These are phyloP conservation scores for Geosmithia flava DNA, from an alignment of 2,329 filamentous ascomycete genomes.

Conservation along the genomic window DNA sequence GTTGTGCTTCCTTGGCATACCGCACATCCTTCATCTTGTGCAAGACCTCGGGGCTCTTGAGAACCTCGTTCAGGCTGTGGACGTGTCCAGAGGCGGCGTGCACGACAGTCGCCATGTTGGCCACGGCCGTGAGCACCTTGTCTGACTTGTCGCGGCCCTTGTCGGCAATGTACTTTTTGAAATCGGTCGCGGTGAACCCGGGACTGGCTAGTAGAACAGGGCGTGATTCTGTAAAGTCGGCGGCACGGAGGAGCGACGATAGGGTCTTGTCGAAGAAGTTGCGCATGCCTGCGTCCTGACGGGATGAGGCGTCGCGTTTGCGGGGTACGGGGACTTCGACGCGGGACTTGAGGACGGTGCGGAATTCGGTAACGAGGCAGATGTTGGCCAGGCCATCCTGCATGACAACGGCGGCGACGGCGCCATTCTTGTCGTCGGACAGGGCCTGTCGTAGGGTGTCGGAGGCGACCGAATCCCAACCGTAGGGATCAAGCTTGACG, in stretches of 20 bases:
- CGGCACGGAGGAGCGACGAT: conserved; percentile 60
- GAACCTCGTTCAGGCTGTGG: conserved; percentile 76
- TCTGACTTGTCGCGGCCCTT: conserved; percentile 47
- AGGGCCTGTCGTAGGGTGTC: conserved; percentile 69
- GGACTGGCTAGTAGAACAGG: conserved; percentile 80
- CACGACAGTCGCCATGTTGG: conserved; percentile 56
- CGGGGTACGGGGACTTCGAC: conserved; percentile 55
- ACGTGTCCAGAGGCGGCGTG: conserved; percentile 79
- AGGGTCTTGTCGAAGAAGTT: conserved; percentile 68
- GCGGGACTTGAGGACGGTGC: conserved; percentile 54
- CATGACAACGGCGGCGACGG: conserved; percentile 86
- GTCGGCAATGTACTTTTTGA: conserved; percentile 60
- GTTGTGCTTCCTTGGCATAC: conserved; percentile 68
- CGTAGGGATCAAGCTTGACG: conserved; percentile 64
- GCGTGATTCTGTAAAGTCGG: conserved; percentile 59
- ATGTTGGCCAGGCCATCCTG: conserved; percentile 79
- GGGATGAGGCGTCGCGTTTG: conserved; percentile 51
- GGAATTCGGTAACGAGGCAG: conserved; percentile 69
- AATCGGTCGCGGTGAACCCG: conserved; percentile 73
- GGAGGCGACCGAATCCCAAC: conserved; percentile 85
- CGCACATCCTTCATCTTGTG: conserved; percentile 74
- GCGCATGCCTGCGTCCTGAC: conserved; percentile 58
- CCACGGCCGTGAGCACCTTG: conserved; percentile 53
- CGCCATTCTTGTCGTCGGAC: conserved; percentile 65
- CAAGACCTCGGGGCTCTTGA: conserved; percentile 69